phyloP scores from a whole-genome alignment of 495 filamentous ascomycete genomes.

The Neurospora hispaniola region DNA sequence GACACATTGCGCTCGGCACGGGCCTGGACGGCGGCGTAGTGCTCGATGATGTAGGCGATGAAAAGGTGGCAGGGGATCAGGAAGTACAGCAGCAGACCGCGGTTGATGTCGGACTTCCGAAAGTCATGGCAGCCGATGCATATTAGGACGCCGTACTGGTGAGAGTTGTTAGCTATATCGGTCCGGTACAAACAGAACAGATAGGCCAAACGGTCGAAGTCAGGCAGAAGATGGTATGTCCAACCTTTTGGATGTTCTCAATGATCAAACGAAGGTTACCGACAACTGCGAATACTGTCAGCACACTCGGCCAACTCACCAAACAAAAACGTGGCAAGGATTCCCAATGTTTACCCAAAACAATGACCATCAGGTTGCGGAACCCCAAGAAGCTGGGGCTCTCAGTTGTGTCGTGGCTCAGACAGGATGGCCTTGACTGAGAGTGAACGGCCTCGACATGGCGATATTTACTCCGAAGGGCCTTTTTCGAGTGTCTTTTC shows the following conservation, averaged over 20 bases:
- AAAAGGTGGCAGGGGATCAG: conserved; percentile 85
- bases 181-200: no score
- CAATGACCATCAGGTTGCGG: conserved; percentile 90
- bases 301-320: neutral
- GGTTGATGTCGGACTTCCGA: conserved; percentile 60
- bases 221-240: conserved; percentile 6
- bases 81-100: conserved; percentile 67
- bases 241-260: conserved; percentile 91
- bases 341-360: conserved; percentile 50
- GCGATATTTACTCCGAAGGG: conserved; percentile 53
- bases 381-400: conserved; percentile 86
- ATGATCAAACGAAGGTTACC: conserved; percentile 89
- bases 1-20: conserved; percentile 49
- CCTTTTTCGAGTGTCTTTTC: conserved; percentile 10
- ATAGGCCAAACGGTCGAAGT: neutral
- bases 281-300: conserved; percentile 47
- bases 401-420: conserved; percentile 67
- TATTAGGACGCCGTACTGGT: conserved; percentile 84
- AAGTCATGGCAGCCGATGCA: conserved; percentile 88
- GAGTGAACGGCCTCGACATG: conserved; percentile 84
- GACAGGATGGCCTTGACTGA: conserved; percentile 56
- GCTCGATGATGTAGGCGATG: conserved; percentile 78
- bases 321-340: neutral
- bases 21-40: conserved; percentile 66
- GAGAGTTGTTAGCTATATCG: conserved; percentile 9